Evolutionary conservation across 805 yeast genomes (phyloP).

Genomic region (Ogataea nakhonphanomensis): DNA sequence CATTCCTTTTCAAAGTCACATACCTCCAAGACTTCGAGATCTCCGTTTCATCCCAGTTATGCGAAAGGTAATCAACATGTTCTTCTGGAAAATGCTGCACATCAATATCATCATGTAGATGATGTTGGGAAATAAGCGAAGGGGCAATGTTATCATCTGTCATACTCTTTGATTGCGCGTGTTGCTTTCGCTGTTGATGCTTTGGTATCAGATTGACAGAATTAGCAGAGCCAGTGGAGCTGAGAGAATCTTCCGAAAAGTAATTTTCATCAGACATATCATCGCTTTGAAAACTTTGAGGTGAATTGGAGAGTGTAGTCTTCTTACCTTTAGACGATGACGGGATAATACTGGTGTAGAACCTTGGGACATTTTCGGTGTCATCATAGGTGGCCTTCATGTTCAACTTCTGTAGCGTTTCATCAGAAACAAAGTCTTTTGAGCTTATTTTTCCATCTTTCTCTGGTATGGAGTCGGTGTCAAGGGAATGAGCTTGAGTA

Average conservation of each 20-base stretch:
- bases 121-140: conserved; percentile 19
- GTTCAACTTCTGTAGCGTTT: conserved; percentile 81
- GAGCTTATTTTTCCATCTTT: conserved; percentile 76
- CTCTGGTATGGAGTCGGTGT: conserved; percentile 25
- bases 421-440: conserved; percentile 92
- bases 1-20: conserved; percentile 75
- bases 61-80: conserved; percentile 93
- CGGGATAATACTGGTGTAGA: conserved; percentile 27
- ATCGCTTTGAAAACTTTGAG: conserved; percentile 27
- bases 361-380: conserved; percentile 24
- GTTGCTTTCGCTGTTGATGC: conserved; percentile 29
- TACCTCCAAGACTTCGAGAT: conserved; percentile 95
- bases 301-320: conserved; percentile 18
- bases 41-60: conserved; percentile 93
- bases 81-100: conserved; percentile 75
- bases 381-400: conserved; percentile 22
- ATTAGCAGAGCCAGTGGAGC: conserved; percentile 24
- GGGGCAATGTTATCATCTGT: conserved; percentile 10
- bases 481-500: conserved; percentile 21
- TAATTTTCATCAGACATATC: conserved; percentile 26
- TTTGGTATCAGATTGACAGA: conserved; percentile 30
- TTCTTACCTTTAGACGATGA: conserved; percentile 17
- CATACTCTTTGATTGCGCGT: conserved; percentile 6
- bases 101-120: conserved; percentile 83
- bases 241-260: conserved; percentile 28